These are phyloP conservation scores for Trichosphaerium sp. DNA, from an alignment of 78 protist genomes.

Conservation along the genomic window DNA sequence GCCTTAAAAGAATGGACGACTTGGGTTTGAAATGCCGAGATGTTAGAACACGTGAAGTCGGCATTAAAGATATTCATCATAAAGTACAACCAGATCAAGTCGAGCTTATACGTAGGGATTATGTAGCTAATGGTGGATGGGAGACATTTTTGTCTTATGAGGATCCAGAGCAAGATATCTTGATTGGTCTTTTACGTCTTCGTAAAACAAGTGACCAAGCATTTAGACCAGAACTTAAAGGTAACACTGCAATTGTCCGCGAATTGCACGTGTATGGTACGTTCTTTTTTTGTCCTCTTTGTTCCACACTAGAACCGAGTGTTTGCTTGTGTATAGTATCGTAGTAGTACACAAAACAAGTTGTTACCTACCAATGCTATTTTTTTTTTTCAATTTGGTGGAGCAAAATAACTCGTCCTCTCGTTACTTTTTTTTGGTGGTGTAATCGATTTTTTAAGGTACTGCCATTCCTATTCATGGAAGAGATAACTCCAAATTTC, in stretches of 20 bases:
- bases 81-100: constrained; percentile 60
- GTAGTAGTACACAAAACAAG: not conserved
- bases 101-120: constrained; percentile 91
- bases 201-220: constrained; percentile 60
- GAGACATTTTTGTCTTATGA: constrained; percentile 92
- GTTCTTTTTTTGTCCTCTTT: no score
- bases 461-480: constrained; percentile 65
- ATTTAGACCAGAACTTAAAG: constrained; percentile 65
- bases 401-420: no score
- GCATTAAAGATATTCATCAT: constrained; percentile 65
- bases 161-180: constrained; percentile 85
- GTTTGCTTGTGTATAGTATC: no score
- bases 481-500: constrained; percentile 63
- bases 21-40: constrained; percentile 73
- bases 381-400: not conserved
- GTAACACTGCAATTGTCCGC: constrained; percentile 73
- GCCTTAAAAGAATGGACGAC: constrained; percentile 57
- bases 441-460: no score
- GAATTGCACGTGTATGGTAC: constrained; percentile 95
- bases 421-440: no score
- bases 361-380: not conserved
- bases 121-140: constrained; percentile 88
- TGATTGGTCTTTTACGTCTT: constrained; percentile 81
- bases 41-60: constrained; percentile 71
- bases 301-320: no score